Base-by-base conservation (phyloP, 2,329 filamentous ascomycete species). In the Trichoderma aggressivum region DNA sequence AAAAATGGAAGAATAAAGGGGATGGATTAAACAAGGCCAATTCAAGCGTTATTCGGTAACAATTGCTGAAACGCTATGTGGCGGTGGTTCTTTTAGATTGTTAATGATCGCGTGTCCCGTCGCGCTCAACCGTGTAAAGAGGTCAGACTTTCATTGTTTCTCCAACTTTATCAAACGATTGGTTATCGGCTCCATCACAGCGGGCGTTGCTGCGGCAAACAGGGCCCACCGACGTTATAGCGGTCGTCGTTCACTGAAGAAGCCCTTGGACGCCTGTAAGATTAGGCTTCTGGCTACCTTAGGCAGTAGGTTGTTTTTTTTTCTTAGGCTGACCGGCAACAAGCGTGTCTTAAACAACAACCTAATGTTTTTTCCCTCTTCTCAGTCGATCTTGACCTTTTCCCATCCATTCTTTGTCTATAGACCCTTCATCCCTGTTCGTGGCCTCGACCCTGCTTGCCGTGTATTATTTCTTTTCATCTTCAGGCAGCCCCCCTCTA, bases 51-150 rank as follows among this genome's bases (percentile, higher is more conserved):
- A 61, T 50, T 14, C 39, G 14, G 16, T 21, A n/a, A 61, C 28
- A 21, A 68, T 60, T 36, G 43, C 32, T 36, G 58, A 53, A 70
- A 47, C 47, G 47, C 5, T 24, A 55, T 53, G 7, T 24, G 43
- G 58, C 47, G 53, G 24, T 16, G 59, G 53, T 59, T 24, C 7
- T 10, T 53, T 53, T 32, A 21, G 36, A 56, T 28, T 67, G 36
- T 53, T 26, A 34, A 67, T 12, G 47, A 58, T 68, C 28, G 43
- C 70, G 30, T 34, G 43, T 56, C 74, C 30, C 32, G 62, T 63
- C 77, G 76, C 77, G 78, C 77, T 72, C 18, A 60, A 74, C 76
- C 80, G 80, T 79, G 80, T 82, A 80, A 81, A 82, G 80, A 76
- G 72, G 77, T 58, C 47, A 21, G 50, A 18, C 26, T 60, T 64